Evolutionary conservation across 2,329 filamentous ascomycete species (phyloP).

Genomic region (Cladosporium halotolerans): DNA sequence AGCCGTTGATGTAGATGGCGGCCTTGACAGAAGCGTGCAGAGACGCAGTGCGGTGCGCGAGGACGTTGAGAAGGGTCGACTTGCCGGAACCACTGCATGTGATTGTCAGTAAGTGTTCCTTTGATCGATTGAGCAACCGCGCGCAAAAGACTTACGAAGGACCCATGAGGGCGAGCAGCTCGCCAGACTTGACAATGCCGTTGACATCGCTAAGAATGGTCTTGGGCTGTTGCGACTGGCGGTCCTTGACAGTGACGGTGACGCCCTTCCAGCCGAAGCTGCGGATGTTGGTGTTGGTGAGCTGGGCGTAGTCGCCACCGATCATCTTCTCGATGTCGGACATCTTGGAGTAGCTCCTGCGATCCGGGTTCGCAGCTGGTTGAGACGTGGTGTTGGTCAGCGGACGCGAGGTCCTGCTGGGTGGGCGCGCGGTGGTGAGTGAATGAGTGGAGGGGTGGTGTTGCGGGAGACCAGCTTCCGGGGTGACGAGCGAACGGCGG

Average conservation of each 20-base stretch:
- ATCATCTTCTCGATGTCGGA: conserved; percentile 44
- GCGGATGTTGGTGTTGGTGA: conserved; percentile 58
- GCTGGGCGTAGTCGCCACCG: conserved; percentile 43
- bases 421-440: not conserved
- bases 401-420: conserved; percentile 9
- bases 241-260: conserved; percentile 67
- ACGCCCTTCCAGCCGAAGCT: conserved; percentile 62
- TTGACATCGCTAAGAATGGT: conserved; percentile 57
- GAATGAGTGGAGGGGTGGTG: conserved; percentile 2
- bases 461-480: conserved; percentile 12
- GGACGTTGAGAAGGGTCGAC: conserved; percentile 74
- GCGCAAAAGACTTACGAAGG: conserved; percentile 46
- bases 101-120: conserved; percentile 8
- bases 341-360: conserved; percentile 32
- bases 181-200: conserved; percentile 61
- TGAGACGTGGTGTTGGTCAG: conserved; percentile 8
- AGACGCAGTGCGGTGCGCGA: conserved; percentile 57
- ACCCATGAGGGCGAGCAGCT: conserved; percentile 76
- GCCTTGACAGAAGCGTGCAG: conserved; percentile 50
- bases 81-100: conserved; percentile 57
- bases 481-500: conserved; percentile 5
- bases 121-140: not conserved
- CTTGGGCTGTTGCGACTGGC: conserved; percentile 56
- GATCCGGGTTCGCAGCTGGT: conserved; percentile 22
- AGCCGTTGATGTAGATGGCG: conserved; percentile 58